phyloP scores from a whole-genome alignment of 2,329 filamentous ascomycete species.

The Botrytis fabae region DNA sequence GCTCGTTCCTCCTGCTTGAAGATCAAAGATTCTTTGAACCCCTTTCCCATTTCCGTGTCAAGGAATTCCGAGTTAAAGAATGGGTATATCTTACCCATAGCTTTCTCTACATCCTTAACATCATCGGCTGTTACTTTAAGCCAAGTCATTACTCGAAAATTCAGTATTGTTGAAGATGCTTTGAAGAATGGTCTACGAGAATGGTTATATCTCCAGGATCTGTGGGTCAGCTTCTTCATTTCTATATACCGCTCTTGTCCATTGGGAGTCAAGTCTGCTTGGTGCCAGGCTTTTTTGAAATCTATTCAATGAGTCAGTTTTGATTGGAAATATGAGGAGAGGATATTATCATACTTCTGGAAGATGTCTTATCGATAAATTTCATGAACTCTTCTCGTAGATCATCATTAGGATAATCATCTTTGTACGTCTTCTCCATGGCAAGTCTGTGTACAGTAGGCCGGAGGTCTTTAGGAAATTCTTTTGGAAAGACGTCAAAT shows the following conservation, averaged over 20 bases:
- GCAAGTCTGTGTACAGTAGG: slow-evolving; percentile 13
- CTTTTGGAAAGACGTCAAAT: background rate
- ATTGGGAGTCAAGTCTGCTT: slow-evolving; percentile 46
- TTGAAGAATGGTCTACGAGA: slow-evolving; percentile 28
- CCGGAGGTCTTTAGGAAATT: slow-evolving; percentile 1
- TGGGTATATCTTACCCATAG: slow-evolving; percentile 43
- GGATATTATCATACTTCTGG: slow-evolving; percentile 32
- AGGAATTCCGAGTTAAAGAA: slow-evolving; percentile 46
- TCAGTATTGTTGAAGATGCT: slow-evolving; percentile 24
- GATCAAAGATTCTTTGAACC: slow-evolving; percentile 43
- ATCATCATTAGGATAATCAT: slow-evolving; percentile 2
- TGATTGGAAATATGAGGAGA: background rate
- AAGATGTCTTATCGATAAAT: slow-evolving; percentile 42
- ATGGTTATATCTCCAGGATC: slow-evolving; percentile 35
- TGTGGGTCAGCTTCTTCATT: slow-evolving; percentile 42
- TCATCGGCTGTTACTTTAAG: slow-evolving; percentile 32
- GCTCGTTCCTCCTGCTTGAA: slow-evolving; percentile 46
- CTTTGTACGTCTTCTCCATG: slow-evolving; percentile 3
- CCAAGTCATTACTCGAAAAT: slow-evolving; percentile 42
- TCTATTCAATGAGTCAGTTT: slow-evolving; percentile 16
- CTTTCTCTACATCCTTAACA: slow-evolving; percentile 43
- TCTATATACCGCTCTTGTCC: slow-evolving; percentile 44
- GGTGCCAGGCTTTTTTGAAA: slow-evolving; percentile 49
- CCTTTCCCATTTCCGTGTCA: slow-evolving; percentile 39
- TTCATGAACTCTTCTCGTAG: slow-evolving; percentile 37